Conservation (phyloP, 495 filamentous ascomycete species). For the Penicillium cataractarum region DNA sequence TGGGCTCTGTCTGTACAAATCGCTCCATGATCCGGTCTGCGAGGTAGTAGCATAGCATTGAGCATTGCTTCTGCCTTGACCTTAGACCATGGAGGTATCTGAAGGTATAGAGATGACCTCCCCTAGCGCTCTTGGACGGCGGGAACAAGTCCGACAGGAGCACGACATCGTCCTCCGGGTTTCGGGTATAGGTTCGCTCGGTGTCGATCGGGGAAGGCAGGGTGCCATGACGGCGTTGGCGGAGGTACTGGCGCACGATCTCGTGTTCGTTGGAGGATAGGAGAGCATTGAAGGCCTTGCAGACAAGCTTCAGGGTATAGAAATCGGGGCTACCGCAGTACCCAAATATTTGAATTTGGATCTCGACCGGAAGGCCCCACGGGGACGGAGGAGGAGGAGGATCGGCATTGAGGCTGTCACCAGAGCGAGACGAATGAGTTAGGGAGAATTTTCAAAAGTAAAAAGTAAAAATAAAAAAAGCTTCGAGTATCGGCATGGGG, state of each 20-base stretch:
- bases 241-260: slow-evolving; percentile 49
- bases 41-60: slow-evolving; percentile 45
- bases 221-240: slow-evolving; percentile 49
- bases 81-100: slow-evolving; percentile 44
- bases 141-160: slow-evolving; percentile 52
- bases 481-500: not conserved
- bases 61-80: slow-evolving; percentile 45
- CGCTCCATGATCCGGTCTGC: slow-evolving; percentile 50
- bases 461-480: not conserved
- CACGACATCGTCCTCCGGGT: slow-evolving; percentile 50
- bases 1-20: slow-evolving; percentile 37
- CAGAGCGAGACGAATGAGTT: not conserved
- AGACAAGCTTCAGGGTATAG: slow-evolving; percentile 44
- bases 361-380: slow-evolving; percentile 50
- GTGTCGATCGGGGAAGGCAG: slow-evolving; percentile 46
- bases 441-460: not conserved
- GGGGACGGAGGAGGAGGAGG: slow-evolving; percentile 30
- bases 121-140: slow-evolving; percentile 47
- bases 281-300: slow-evolving; percentile 42
- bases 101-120: slow-evolving; percentile 50
- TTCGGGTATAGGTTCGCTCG: slow-evolving; percentile 47
- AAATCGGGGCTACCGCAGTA: slow-evolving; percentile 46
- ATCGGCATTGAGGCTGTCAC: slow-evolving; percentile 17
- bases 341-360: slow-evolving; percentile 50
- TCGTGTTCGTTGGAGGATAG: slow-evolving; percentile 43